phyloP scores from a whole-genome alignment of 257 asterid genomes.

The Verbascum thapsus region DNA sequence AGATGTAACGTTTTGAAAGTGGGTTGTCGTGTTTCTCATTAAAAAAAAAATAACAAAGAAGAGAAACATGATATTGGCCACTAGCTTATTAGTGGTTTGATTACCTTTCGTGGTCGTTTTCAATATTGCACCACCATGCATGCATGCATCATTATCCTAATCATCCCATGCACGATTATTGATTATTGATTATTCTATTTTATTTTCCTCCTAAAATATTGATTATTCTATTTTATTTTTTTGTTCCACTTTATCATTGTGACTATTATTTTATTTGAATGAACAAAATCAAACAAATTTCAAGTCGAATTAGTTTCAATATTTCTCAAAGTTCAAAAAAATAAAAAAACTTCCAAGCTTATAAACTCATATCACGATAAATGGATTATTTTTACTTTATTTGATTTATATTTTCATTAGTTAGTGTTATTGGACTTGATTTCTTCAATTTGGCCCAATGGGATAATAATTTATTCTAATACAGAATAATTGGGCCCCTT shows the following conservation, averaged over 20 bases:
- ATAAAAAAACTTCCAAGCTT: too few species aligned
- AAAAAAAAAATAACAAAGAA: neutral
- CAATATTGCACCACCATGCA: slow-evolving; percentile 30
- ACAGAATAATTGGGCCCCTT: too few species aligned
- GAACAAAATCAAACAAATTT: neutral
- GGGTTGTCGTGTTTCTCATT: slow-evolving; percentile 35
- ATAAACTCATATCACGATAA: too few species aligned
- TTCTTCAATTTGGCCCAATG: too few species aligned
- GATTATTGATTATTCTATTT: slow-evolving; percentile 3
- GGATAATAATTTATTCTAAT: too few species aligned
- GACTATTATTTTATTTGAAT: neutral
- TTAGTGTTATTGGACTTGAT: too few species aligned
- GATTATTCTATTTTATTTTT: neutral
- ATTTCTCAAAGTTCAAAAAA: too few species aligned
- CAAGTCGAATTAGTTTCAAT: too few species aligned
- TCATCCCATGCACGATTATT: slow-evolving; percentile 36
- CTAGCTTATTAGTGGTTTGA: slow-evolving; percentile 15
- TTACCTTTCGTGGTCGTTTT: slow-evolving; percentile 4
- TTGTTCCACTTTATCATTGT: too few species aligned
- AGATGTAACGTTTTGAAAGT: slow-evolving; percentile 30
- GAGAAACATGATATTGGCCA: slow-evolving; percentile 16
- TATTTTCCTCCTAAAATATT: neutral
- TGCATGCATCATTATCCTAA: slow-evolving; percentile 23
- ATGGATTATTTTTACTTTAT: too few species aligned
- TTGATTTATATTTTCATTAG: too few species aligned